phyloP scores from a whole-genome alignment of 2,329 filamentous ascomycete species.

The Alternaria sp. region DNA sequence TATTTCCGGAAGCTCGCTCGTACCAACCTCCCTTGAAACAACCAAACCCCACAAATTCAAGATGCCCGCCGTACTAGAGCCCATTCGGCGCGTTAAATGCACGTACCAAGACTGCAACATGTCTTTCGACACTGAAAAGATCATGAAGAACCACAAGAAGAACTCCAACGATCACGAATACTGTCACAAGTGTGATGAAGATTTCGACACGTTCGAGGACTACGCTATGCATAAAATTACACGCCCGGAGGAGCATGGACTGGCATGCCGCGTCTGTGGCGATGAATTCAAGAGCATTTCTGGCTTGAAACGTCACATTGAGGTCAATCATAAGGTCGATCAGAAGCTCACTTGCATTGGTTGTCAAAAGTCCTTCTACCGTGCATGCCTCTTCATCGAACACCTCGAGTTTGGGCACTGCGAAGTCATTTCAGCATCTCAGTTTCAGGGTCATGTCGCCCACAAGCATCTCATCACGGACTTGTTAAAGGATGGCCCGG shows the following conservation, averaged over 20 bases:
- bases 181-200: conserved; percentile 56
- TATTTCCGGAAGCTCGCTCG: neutral
- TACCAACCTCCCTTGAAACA: neutral
- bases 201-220: conserved; percentile 57
- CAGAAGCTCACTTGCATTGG: conserved; percentile 64
- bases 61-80: conserved; percentile 40
- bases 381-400: conserved; percentile 59
- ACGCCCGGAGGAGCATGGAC: conserved; percentile 53
- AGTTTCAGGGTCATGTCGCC: conserved; percentile 60
- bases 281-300: conserved; percentile 63
- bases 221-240: conserved; percentile 59
- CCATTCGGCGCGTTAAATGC: conserved; percentile 50
- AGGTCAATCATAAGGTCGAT: conserved; percentile 57
- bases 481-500: conserved; percentile 32
- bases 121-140: conserved; percentile 56
- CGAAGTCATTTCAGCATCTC: conserved; percentile 49
- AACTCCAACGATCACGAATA: conserved; percentile 56
- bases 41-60: neutral
- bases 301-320: conserved; percentile 63
- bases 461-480: conserved; percentile 60
- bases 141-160: conserved; percentile 63
- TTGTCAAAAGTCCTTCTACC: conserved; percentile 59
- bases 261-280: conserved; percentile 65
- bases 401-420: conserved; percentile 66
- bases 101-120: conserved; percentile 57